Evolutionary conservation across 1,139 yeast genomes (phyloP).

Genomic region (Lodderomyces theae): DNA sequence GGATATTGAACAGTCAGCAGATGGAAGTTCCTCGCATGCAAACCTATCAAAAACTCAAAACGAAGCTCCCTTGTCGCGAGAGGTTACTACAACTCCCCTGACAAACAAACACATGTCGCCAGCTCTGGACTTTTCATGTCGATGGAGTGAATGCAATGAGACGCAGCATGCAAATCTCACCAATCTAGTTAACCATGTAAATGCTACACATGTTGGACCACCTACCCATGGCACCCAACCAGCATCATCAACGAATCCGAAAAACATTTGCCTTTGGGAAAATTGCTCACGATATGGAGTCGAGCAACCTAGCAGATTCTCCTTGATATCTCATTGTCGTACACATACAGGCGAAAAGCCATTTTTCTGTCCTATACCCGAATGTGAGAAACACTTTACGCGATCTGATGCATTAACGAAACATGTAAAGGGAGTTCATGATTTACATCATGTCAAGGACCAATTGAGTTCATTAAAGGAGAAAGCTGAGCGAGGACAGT

Average conservation of each 20-base stretch:
- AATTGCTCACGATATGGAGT: conserved; percentile 55
- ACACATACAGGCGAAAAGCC: conserved; percentile 70
- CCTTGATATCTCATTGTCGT: conserved; percentile 60
- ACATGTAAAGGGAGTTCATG: conserved; percentile 64
- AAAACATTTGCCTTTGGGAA: conserved; percentile 62
- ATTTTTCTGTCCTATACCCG: conserved; percentile 66
- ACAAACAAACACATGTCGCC: conserved; percentile 1
- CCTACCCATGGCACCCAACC: conserved; percentile 1
- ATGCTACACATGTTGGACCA: conserved; percentile 25
- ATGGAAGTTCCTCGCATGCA: not conserved
- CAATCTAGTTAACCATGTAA: conserved; percentile 33
- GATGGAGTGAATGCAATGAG: conserved; percentile 34
- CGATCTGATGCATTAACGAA: conserved; percentile 61
- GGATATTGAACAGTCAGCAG: not conserved
- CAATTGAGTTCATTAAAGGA: conserved; percentile 29
- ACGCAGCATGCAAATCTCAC: conserved; percentile 22
- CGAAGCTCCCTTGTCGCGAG: not conserved
- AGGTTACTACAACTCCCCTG: not conserved
- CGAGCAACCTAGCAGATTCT: conserved; percentile 57
- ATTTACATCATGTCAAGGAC: conserved; percentile 40
- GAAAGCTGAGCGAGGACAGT: conserved; percentile 19
- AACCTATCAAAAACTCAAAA: not conserved
- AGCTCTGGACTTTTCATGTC: conserved; percentile 23
- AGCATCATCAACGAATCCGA: conserved; percentile 21
- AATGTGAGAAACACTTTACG: conserved; percentile 61